Base-by-base conservation (phyloP, 2,329 filamentous ascomycete genomes). In the Hypoxylon sp. region DNA sequence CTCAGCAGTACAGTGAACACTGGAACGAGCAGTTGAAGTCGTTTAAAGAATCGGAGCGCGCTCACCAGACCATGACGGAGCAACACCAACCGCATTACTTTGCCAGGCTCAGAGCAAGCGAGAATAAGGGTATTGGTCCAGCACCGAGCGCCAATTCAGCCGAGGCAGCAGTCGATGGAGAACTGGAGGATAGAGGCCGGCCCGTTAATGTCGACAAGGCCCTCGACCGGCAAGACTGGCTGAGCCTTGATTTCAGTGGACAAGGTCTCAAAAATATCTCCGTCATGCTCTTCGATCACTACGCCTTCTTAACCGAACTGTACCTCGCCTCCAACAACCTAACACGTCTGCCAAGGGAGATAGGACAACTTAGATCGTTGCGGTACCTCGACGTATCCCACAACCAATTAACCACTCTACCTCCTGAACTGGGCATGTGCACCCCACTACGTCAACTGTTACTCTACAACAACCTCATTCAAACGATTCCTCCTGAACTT, bases 321-420 rank as follows among this genome's bases (percentile, higher is more conserved):
- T 97, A 97, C 78, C 88, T 99, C 68, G 94, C 94, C 73, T 95
- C 94, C 71, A 99, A 99, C 84, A 94, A 94, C 77, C 86, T 99
- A 63, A 89, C 89, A 27, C 85, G 86, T 47, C 82, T 99, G n/a
- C 94, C 95, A 11, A 82, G 91, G 37, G 85, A 89, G 21, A 93
- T 99, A 76, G 94, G 96, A 39, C 87, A 91, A 73, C 84, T 99
- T 70, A 90, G 94, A 69, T 90, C 91, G 69, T 82, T 99, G 51
- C 91, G 88, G 34, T 87, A 94, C 74, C 86, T 99, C 51, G 95
- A 99, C 78, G 85, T 94, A 2, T 98, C 96, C 0, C 89, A 91
- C 81, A 99, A 99, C 78, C 88, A 95, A 67, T 85, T 99, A 65
- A 86, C 86, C 7, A 89, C 91, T 69, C 83, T 99, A 3, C 96